phyloP scores from a whole-genome alignment of 1,284 basidiomycete genomes.

The Ustilago bromivora region DNA sequence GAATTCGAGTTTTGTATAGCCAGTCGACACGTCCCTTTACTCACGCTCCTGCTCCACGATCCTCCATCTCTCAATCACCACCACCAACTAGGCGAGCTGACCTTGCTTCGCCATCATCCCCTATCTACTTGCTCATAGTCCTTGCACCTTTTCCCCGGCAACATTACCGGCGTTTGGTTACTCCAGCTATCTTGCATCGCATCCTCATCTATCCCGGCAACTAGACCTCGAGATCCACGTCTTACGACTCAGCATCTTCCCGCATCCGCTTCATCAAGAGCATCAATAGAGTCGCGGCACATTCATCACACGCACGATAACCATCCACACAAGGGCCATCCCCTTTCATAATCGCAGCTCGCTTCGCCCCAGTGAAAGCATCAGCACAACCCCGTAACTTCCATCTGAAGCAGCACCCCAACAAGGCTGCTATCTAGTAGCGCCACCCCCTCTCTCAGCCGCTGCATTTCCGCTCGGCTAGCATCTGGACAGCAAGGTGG shows the following conservation, averaged over 20 bases:
- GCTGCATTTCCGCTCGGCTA: neutral
- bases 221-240: neutral
- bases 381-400: neutral
- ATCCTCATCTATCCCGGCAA: neutral
- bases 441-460: slow-evolving; percentile 2
- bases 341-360: no score
- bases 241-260: neutral
- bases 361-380: neutral
- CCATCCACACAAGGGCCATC: no score
- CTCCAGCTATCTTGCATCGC: neutral
- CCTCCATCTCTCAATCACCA: slow-evolving; percentile 14
- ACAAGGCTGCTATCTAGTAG: neutral
- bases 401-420: neutral
- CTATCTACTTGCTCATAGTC: neutral
- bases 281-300: neutral
- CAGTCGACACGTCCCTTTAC: neutral
- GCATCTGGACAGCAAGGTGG: slow-evolving; percentile 27
- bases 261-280: slow-evolving; percentile 6
- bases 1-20: slow-evolving; percentile 13
- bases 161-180: neutral
- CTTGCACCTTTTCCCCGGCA: neutral
- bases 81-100: neutral
- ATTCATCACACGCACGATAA: no score
- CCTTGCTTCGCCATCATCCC: neutral
- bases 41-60: slow-evolving; percentile 30